Conservation (phyloP, 805 yeast species). For the Wickerhamiella musiphila region DNA sequence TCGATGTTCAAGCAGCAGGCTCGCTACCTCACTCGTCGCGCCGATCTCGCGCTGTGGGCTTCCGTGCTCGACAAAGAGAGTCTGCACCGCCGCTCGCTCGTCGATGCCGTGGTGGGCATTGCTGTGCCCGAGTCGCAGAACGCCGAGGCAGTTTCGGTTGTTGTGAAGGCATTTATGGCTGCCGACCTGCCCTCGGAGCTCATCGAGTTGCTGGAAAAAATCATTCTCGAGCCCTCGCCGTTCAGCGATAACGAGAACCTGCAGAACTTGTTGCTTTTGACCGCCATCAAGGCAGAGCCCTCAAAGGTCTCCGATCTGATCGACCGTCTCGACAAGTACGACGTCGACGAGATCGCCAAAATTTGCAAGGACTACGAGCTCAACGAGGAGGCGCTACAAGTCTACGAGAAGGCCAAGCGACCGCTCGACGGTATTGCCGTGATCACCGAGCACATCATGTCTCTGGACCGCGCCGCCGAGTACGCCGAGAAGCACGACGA, state of each 20-base stretch:
- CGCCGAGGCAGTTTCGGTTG: conserved; percentile 80
- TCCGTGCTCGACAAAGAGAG: conserved; percentile 60
- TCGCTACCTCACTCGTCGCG: conserved; percentile 76
- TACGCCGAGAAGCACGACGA: conserved; percentile 81
- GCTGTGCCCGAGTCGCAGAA: conserved; percentile 95
- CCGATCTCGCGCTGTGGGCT: conserved; percentile 74
- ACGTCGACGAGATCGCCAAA: conserved; percentile 86
- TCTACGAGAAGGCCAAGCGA: conserved; percentile 70
- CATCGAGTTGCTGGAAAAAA: conserved; percentile 87
- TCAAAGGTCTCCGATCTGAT: conserved; percentile 67
- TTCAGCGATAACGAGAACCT: conserved; percentile 88
- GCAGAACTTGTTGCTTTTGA: conserved; percentile 80
- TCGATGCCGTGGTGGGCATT: conserved; percentile 88
- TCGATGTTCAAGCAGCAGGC: conserved; percentile 98
- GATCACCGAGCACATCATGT: conserved; percentile 79
- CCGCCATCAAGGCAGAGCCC: conserved; percentile 91
- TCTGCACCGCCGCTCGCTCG: conserved; percentile 72
- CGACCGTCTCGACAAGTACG: conserved; percentile 79
- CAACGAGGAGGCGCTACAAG: conserved; percentile 85
- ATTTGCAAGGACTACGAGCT: conserved; percentile 77
- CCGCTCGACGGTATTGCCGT: conserved; percentile 72
- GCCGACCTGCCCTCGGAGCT: conserved; percentile 84
- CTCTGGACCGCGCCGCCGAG: conserved; percentile 84
- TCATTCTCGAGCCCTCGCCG: conserved; percentile 92
- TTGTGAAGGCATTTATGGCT: conserved; percentile 94